Evolutionary conservation across 371 early-diverging fungal species (phyloP).

Genomic region (Mucor indicus): DNA sequence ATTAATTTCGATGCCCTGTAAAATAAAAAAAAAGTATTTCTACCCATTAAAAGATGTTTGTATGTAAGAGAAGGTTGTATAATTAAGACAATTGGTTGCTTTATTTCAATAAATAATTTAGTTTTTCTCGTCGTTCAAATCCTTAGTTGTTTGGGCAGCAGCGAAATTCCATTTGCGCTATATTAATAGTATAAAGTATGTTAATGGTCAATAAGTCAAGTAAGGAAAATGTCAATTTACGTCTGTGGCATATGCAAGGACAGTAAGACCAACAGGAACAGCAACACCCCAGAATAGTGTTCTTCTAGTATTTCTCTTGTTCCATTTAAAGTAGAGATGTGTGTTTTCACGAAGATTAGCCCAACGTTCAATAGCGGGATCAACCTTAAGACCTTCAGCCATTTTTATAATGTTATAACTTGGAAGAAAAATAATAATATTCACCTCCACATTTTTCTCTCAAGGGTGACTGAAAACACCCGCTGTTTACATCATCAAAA

Average conservation of each 20-base stretch:
- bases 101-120: neutral
- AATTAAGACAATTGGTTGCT: no score
- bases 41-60: no score
- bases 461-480: no score
- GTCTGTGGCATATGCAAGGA: slow-evolving; percentile 45
- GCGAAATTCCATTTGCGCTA: slow-evolving; percentile 49
- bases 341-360: slow-evolving; percentile 64
- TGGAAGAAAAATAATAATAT: slow-evolving; percentile 4
- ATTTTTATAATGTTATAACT: slow-evolving; percentile 7
- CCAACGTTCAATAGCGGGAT: slow-evolving; percentile 69
- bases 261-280: slow-evolving; percentile 54
- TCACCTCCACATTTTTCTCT: no score
- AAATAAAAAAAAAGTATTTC: no score
- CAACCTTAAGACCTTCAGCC: slow-evolving; percentile 44
- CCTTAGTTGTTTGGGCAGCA: slow-evolving; percentile 43
- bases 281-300: slow-evolving; percentile 48
- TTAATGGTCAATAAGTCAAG: neutral
- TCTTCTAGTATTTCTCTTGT: slow-evolving; percentile 43
- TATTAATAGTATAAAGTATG: neutral
- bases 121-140: slow-evolving; percentile 13
- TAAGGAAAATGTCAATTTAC: slow-evolving; percentile 29
- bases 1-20: slow-evolving; percentile 92
- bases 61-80: no score
- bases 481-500: no score
- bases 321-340: slow-evolving; percentile 55